These are phyloP conservation scores for Rhizoclosmatium sp. DNA, from an alignment of 192 early-diverging fungal species.

Conservation along the genomic window DNA sequence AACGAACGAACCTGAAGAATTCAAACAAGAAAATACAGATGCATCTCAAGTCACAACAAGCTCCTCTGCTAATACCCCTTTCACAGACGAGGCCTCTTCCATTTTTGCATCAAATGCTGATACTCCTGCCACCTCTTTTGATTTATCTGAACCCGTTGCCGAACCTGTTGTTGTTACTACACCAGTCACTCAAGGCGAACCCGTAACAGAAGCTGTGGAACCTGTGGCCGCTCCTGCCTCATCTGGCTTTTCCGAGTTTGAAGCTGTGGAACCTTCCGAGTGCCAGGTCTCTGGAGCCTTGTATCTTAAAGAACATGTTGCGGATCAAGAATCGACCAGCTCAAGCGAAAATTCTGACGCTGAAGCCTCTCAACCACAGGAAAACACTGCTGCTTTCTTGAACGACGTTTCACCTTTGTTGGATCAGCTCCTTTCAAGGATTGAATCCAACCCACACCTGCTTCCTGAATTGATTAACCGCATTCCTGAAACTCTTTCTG, in stretches of 20 bases:
- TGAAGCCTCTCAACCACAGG: background rate
- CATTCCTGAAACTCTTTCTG: slow-evolving; percentile 33
- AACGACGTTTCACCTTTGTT: slow-evolving; percentile 25
- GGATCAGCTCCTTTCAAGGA: slow-evolving; percentile 10
- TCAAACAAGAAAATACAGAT: no score
- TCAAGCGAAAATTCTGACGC: background rate
- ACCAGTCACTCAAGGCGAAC: no score
- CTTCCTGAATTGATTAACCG: slow-evolving; percentile 18
- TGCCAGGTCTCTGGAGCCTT: no score
- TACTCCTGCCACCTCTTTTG: slow-evolving; percentile 1
- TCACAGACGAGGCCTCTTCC: background rate
- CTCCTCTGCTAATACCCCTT: background rate
- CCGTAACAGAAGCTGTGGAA: background rate
- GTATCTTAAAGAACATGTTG: no score
- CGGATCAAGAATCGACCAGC: no score
- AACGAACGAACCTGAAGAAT: no score
- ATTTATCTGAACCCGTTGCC: background rate
- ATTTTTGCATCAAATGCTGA: no score
- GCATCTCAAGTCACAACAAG: no score
- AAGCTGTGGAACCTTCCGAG: no score
- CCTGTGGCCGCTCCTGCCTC: background rate
- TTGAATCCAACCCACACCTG: slow-evolving; percentile 30
- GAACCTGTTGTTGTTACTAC: background rate
- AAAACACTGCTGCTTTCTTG: slow-evolving; percentile 9
- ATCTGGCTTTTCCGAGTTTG: no score